Evolutionary conservation across 768 basidiomycete species (phyloP), one percentile per base, ranked within the genome.

Genomic region (Hortiboletus flavorubellus): DNA sequence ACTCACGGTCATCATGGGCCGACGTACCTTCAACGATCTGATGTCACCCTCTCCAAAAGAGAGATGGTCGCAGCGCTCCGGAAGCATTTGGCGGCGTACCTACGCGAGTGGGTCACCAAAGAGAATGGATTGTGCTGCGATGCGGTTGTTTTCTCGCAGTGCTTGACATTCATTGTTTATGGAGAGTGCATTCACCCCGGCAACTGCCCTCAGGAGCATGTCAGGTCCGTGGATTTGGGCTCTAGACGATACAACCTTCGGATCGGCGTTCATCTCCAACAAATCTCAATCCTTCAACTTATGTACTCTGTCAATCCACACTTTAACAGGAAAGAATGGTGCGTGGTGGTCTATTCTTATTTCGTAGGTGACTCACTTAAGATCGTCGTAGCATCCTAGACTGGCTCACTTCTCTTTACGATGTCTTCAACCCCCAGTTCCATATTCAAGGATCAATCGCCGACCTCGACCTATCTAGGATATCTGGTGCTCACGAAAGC

Each of bases 171-270:
- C 26, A 5, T 26, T 26, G 26, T 29, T 29, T 51, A 30, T 41
- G 68, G 63, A 1, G 38, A 55, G 3, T 84, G 82, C 59, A 55
- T n/a, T n/a, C n/a, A 64, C 21, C 56, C 60, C 6, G 3, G 1
- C 0, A 30, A 55, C 4, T 84, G 82, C 53, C 64, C 64, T 4
- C 65, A 71, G 38, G 68, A 73, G 12, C 81, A 82, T 51, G 49
- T 72, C 30, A 44, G 47, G 16, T 15, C 62, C 1, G 44, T 69
- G 2, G 59, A 69, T 18, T 53, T 70, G 46, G 66, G 62, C 34
- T 34, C 64, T 2, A 59, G 59, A n/a, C 72, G 68, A 60, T 83
- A 76, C 46, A 78, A 79, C 41, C 23, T 61, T 18, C 75, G 76
- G 12, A 64, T 83, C 8, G 66, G 74, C 5, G 63, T 80, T 30